Evolutionary conservation across 257 asterid genomes (phyloP).

Genomic region (Buddleja alternifolia): DNA sequence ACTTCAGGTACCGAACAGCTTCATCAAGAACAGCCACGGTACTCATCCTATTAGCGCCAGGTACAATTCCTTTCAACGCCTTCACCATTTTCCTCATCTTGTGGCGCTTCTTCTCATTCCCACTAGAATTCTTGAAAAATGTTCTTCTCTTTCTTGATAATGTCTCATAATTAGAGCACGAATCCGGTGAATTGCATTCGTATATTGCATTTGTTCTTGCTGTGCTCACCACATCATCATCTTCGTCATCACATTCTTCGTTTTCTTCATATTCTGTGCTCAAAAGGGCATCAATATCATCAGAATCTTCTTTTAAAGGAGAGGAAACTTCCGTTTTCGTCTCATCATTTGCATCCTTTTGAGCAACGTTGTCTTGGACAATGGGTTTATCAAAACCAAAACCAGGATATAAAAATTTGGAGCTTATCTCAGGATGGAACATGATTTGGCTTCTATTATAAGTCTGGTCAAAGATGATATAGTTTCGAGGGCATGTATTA

Average conservation of each 20-base stretch:
- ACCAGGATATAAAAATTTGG: conserved; percentile 46
- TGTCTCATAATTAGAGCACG: conserved; percentile 61
- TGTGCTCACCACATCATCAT: conserved; percentile 77
- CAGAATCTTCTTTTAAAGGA: conserved; percentile 62
- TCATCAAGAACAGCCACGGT: conserved; percentile 76
- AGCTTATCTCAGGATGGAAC: conserved; percentile 65
- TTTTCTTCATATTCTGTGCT: conserved; percentile 57
- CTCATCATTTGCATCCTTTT: conserved; percentile 32
- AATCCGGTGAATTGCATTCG: conserved; percentile 64
- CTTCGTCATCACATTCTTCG: conserved; percentile 38
- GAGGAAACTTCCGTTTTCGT: conserved; percentile 42
- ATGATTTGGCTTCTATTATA: conserved; percentile 60
- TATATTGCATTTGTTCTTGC: conserved; percentile 57
- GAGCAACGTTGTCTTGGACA: conserved; percentile 26
- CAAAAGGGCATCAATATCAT: conserved; percentile 74
- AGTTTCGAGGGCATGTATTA: conserved; percentile 69
- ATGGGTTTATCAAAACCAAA: conserved; percentile 35
- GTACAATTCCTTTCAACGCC: conserved; percentile 65
- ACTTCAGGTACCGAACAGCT: conserved; percentile 79
- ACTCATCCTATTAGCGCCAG: conserved; percentile 69
- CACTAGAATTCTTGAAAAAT: conserved; percentile 36
- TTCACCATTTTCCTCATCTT: conserved; percentile 69
- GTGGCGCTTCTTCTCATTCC: conserved; percentile 45
- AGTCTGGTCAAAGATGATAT: conserved; percentile 67
- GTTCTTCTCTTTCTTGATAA: conserved; percentile 42